Base-by-base conservation (phyloP, 2,329 filamentous ascomycete genomes). In the Juglanconis juglandina region DNA sequence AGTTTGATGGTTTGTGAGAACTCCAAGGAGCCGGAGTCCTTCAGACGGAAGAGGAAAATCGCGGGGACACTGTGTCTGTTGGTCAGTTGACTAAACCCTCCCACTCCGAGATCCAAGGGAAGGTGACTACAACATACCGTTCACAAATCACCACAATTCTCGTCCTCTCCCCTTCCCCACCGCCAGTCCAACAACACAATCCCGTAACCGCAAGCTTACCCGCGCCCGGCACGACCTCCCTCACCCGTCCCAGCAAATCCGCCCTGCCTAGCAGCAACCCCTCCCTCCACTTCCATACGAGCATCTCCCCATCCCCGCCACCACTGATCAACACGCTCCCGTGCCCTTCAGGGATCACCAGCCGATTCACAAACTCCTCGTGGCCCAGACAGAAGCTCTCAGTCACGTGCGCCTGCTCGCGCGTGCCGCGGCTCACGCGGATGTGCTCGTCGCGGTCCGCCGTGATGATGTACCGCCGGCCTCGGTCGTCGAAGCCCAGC, bases 381-480 rank as follows among this genome's bases (percentile, higher is more conserved):
- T 99, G 95, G 4, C 92, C 94, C 3, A 97, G 82, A 71, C 94
- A 98, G 74, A 90, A 98, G 0, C 82, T 82, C 73, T 98, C 92
- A 65, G 97, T 96, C 62, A 98, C 81, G 72, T 97, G 89, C 0
- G 91, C 81, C 72, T 98, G 93, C 1, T 91, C 90, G 4, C 58
- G 63, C 13, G 87, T 81, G 44, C 88, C 91, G 60, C 92, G 84
- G 53, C 91, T 96, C 24, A 97, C 81, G 42, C 95, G 89, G 69
- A 99, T 94, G 74, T 99, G 95, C 62, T 86, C 79, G 69, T 85
- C 83, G 11, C 83, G 77, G 64, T 86, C 80, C 5, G 76, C 78
- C 0, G 84, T 85, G 66, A 87, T 65, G 69, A 86, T 82, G 66
- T 84, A 85, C 34, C 65, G 64, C 14, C 72, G 73, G 32, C 67